Percentiles rank a stretch among this genome's conserved stretches.
phyloP scores from a whole-genome alignment of 495 filamentous ascomycete species.

The Oidiodendron maius region DNA sequence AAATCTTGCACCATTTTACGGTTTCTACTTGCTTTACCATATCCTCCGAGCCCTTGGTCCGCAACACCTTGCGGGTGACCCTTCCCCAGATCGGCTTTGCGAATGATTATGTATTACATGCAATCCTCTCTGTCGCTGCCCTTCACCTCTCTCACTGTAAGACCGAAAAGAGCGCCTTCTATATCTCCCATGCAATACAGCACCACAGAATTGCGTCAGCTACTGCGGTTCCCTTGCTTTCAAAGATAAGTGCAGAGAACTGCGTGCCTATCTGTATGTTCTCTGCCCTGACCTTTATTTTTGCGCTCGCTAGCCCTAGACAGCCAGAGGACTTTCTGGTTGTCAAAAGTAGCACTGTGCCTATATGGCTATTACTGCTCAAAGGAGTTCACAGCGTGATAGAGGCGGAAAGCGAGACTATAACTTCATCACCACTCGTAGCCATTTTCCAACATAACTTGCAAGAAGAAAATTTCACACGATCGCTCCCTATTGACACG shows the following conservation, averaged over 20 bases:
- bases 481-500: background rate
- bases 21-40: constrained; percentile 31
- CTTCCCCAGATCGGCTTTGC: constrained; percentile 41
- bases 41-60: constrained; percentile 23
- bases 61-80: constrained; percentile 29
- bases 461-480: constrained; percentile 11
- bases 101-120: constrained; percentile 48
- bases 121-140: constrained; percentile 42
- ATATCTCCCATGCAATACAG: constrained; percentile 39
- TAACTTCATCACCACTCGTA: constrained; percentile 20
- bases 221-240: constrained; percentile 37
- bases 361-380: constrained; percentile 32
- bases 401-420: constrained; percentile 13
- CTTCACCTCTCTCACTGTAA: constrained; percentile 44
- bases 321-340: constrained; percentile 31
- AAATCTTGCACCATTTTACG: constrained; percentile 36
- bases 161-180: constrained; percentile 30
- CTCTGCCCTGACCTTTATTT: constrained; percentile 41
- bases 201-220: constrained; percentile 43
- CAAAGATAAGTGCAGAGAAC: constrained; percentile 36
- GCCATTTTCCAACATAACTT: constrained; percentile 27
- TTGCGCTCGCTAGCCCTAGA: constrained; percentile 38
- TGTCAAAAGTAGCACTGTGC: constrained; percentile 25
- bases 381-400: constrained; percentile 32
- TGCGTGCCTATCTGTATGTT: constrained; percentile 45